Conservation (phyloP, 1,284 basidiomycete species). For the Puccinia polysora region DNA sequence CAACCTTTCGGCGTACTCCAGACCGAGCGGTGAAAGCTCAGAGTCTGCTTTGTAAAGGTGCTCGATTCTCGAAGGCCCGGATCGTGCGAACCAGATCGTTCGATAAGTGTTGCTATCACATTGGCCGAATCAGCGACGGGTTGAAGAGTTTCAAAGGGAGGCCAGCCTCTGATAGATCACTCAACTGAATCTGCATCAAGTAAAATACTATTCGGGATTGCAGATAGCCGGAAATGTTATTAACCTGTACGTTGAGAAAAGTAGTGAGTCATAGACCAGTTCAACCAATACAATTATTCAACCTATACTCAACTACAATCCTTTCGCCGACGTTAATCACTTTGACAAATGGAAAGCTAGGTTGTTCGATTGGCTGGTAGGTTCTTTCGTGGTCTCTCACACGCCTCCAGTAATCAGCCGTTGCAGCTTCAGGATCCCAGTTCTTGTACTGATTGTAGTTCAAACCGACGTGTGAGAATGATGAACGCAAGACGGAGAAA, state of each 20-base stretch:
- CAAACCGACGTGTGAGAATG: background rate
- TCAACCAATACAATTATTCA: background rate
- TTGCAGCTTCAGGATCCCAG: conserved; percentile 86
- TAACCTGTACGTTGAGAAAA: conserved; percentile 44
- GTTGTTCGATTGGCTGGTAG: conserved; percentile 75
- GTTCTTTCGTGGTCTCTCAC: conserved; percentile 79
- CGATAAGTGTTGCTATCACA: conserved; percentile 37
- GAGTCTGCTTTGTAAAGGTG: conserved; percentile 99
- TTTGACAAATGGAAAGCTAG: conserved; percentile 81
- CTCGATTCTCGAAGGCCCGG: conserved; percentile 65
- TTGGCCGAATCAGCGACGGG: background rate
- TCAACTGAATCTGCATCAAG: conserved; percentile 44
- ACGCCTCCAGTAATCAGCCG: conserved; percentile 84
- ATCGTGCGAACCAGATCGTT: conserved; percentile 43
- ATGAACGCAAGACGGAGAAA: background rate
- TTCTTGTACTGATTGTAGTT: conserved; percentile 68
- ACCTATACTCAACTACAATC: conserved; percentile 32
- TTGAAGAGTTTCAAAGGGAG: too few species aligned
- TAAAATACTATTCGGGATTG: conserved; percentile 83
- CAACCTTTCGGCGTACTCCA: conserved; percentile 79
- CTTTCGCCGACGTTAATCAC: conserved; percentile 68
- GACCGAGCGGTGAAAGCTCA: conserved; percentile 86
- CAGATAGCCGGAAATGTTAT: conserved; percentile 78
- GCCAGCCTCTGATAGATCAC: too few species aligned
- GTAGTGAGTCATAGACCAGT: background rate